Conservation (phyloP, 805 yeast species). For the Cyberlindnera xishuangbannaensis region DNA sequence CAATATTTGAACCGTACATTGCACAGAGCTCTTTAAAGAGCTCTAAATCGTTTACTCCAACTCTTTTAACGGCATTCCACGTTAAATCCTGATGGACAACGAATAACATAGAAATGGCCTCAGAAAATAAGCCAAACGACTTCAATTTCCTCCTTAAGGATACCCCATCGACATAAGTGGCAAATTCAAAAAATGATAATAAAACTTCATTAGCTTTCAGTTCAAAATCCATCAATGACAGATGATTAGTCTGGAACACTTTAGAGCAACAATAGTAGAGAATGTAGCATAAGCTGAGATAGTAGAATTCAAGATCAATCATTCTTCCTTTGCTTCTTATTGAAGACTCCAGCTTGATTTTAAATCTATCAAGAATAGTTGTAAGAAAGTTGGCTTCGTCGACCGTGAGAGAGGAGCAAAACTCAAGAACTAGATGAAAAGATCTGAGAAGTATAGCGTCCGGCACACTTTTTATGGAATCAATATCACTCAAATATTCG, state of each 20-base stretch:
- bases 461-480: conserved; percentile 2
- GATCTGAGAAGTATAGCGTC: conserved; percentile 5
- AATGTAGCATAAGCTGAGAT: conserved; percentile 15
- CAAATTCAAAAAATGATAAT: conserved; percentile 14
- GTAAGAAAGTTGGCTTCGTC: conserved; percentile 14
- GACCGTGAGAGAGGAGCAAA: conserved; percentile 11
- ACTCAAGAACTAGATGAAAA: conserved; percentile 10
- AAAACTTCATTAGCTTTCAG: conserved; percentile 9
- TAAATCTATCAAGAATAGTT: conserved; percentile 17
- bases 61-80: conserved; percentile 11
- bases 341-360: conserved; percentile 13
- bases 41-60: conserved; percentile 11
- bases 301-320: conserved; percentile 18
- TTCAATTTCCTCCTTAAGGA: conserved; percentile 9
- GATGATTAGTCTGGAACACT: conserved; percentile 10
- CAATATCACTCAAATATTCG: conserved; percentile 4
- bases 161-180: conserved; percentile 9
- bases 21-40: conserved; percentile 13
- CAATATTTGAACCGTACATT: conserved; percentile 1
- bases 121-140: conserved; percentile 11
- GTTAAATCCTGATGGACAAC: conserved; percentile 5
- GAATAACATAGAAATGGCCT: conserved; percentile 17
- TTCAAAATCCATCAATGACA: conserved; percentile 15
- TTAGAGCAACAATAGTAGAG: conserved; percentile 14
- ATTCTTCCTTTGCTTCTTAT: conserved; percentile 17